Evolutionary conservation across 176 grass and related monocot genomes (phyloP), one percentile per base, ranked within the genome.

Genomic region (Cenchrus purpureus): DNA sequence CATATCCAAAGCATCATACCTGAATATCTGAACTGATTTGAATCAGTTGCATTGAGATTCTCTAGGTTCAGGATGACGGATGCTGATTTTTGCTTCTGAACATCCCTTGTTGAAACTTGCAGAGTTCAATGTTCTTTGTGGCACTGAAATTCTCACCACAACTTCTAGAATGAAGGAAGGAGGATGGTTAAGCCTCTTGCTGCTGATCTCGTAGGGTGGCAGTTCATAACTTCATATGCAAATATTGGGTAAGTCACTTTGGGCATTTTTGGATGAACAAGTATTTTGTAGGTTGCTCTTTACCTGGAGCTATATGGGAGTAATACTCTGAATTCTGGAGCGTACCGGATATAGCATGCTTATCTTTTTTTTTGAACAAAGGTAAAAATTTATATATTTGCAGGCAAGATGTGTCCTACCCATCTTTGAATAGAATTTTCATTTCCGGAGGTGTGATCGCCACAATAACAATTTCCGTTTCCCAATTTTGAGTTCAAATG

Each of bases 151-250:
- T 73, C 87, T 92, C 51, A 87, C 82, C 31, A 87, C 82, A 0
- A 95, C 85, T 11, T 95, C 80, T 6, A 90, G 90, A 42, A 64
- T 95, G 68, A 95, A 90, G 85, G 77, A 92, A 95, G 92, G 87
- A 1, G 87, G 87, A 77, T 92, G 87, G 90, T 66, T 90, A n/a
- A 84, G 93, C 85, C 76, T 92, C 31, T 34, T 95, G 13, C 28
- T 92, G 8, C 88, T 95, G 7, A 80, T 87, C 46, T 71, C 29
- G 20, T 22, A 92, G 68, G 90, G 87, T 55, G 70, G n/a, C 43
- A 88, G 87, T 79, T 83, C 87, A 31, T 31, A 31, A 31, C 31
- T 31, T 31, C 31, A 14, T 95, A 95, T 83, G 90, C 85, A 7
- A 87, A 95, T 10, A 95, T 95, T 72, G 90, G 90, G 54, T 74